Evolutionary conservation across 805 yeast genomes (phyloP).

Genomic region (Saccharomycopsis sp.): DNA sequence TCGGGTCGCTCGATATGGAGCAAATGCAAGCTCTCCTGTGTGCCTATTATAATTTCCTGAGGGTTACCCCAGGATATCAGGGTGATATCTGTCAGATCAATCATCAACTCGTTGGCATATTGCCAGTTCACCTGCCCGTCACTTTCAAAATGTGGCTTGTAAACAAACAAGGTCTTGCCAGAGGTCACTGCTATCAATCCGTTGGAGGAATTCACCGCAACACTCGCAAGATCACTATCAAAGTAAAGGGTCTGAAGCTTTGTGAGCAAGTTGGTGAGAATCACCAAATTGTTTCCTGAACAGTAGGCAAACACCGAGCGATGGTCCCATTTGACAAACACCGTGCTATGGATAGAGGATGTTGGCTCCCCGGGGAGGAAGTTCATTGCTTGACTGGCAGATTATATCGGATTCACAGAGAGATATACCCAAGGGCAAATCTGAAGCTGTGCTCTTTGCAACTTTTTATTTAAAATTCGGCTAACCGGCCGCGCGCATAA

Average conservation of each 20-base stretch:
- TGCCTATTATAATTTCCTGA: conserved; percentile 55
- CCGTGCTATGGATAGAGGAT: conserved; percentile 12
- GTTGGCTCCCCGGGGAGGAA: conserved; percentile 22
- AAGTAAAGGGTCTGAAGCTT: conserved; percentile 72
- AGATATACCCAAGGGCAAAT: no score
- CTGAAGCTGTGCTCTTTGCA: no score
- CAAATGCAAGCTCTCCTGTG: conserved; percentile 40
- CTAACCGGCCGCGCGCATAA: no score
- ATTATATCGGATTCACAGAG: no score
- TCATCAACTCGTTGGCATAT: conserved; percentile 26
- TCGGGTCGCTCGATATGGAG: conserved; percentile 32
- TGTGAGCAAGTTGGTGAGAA: conserved; percentile 41
- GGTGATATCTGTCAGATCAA: conserved; percentile 29
- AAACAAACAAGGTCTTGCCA: conserved; percentile 36
- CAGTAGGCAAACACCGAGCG: conserved; percentile 44
- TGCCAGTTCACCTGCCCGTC: conserved; percentile 39
- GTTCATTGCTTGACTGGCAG: no score
- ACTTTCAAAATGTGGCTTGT: no score
- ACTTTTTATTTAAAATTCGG: no score
- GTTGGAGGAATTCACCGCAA: conserved; percentile 50
- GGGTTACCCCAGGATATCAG: conserved; percentile 46
- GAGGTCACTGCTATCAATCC: conserved; percentile 54
- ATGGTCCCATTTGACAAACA: conserved; percentile 16
- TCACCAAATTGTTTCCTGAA: conserved; percentile 80
- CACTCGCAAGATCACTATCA: conserved; percentile 53